Conservation (phyloP, 1,284 basidiomycete genomes). For the Marasmius fiardii region DNA sequence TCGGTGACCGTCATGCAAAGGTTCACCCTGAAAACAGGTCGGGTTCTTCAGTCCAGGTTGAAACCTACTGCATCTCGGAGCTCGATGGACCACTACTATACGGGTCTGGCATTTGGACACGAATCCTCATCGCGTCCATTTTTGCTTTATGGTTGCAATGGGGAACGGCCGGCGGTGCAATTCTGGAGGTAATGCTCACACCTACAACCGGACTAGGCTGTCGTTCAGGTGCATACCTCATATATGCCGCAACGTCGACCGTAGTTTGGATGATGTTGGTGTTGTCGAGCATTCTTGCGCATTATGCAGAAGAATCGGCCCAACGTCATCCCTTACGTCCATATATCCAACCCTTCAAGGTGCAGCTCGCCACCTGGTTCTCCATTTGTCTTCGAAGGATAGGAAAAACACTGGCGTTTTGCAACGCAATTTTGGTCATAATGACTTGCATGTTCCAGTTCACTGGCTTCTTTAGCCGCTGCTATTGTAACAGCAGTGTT, state of each 20-base stretch:
- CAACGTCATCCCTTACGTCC: not conserved
- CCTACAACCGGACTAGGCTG: constrained; percentile 22
- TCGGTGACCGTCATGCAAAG: not conserved
- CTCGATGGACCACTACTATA: constrained; percentile 8
- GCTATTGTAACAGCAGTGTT: constrained; percentile 23
- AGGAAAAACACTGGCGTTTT: constrained; percentile 20
- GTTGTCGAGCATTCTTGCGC: constrained; percentile 17
- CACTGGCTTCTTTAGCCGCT: constrained; percentile 19
- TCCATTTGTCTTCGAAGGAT: constrained; percentile 18
- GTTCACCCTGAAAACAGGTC: constrained; percentile 13
- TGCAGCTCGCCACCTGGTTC: constrained; percentile 2
- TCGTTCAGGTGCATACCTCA: constrained; percentile 21
- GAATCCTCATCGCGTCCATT: constrained; percentile 20
- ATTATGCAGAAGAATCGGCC: constrained; percentile 14
- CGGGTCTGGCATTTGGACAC: constrained; percentile 18
- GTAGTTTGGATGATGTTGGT: constrained; percentile 16
- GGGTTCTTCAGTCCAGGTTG: constrained; percentile 13
- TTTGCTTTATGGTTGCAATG: constrained; percentile 21
- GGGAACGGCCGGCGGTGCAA: constrained; percentile 21
- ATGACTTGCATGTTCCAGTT: constrained; percentile 23
- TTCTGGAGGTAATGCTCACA: constrained; percentile 18
- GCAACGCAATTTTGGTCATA: constrained; percentile 22
- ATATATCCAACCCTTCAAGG: not conserved
- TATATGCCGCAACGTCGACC: constrained; percentile 21
- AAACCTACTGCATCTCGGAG: constrained; percentile 6